Evolutionary conservation across 495 filamentous ascomycete genomes (phyloP).

Genomic region (Gamarada debralockiae): DNA sequence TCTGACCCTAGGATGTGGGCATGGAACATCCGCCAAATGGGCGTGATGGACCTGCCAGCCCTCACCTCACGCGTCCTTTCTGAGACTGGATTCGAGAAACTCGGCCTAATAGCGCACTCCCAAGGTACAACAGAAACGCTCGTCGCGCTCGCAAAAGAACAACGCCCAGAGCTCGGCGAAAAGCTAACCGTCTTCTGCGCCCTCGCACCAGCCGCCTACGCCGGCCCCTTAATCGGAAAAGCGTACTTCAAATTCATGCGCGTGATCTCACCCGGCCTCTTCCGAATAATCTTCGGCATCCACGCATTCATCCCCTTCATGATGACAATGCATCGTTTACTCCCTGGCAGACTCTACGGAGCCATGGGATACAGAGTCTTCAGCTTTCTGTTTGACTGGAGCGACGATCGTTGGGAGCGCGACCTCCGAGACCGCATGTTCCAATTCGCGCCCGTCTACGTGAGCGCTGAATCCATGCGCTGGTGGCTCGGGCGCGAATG

Average conservation of each 20-base stretch:
- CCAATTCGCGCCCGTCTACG: conserved; percentile 87
- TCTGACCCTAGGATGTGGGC: conserved; percentile 92
- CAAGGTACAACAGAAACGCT: conserved; percentile 92
- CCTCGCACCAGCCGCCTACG: conserved; percentile 88
- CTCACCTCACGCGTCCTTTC: conserved; percentile 78
- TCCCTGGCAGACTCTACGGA: conserved; percentile 72
- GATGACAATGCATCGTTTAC: conserved; percentile 71
- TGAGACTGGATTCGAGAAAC: conserved; percentile 79
- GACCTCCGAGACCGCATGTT: conserved; percentile 80
- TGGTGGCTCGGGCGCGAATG: conserved; percentile 95
- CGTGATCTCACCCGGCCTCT: conserved; percentile 68
- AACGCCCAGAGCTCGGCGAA: conserved; percentile 81
- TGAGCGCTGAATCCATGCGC: conserved; percentile 84
- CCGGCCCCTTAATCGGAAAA: conserved; percentile 79
- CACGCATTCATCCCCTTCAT: conserved; percentile 95
- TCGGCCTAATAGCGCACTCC: conserved; percentile 82
- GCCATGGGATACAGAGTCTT: conserved; percentile 87
- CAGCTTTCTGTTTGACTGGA: conserved; percentile 87
- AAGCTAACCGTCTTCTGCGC: conserved; percentile 90
- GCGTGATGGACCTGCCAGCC: conserved; percentile 83
- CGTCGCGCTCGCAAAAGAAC: conserved; percentile 86
- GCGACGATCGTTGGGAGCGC: conserved; percentile 80
- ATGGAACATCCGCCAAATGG: conserved; percentile 96
- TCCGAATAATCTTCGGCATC: conserved; percentile 84
- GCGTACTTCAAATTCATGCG: conserved; percentile 94